Percentiles rank a stretch among this genome's conserved stretches.
phyloP scores from a whole-genome alignment of 1,139 yeast genomes.

The Suhomyces panamericanus region DNA sequence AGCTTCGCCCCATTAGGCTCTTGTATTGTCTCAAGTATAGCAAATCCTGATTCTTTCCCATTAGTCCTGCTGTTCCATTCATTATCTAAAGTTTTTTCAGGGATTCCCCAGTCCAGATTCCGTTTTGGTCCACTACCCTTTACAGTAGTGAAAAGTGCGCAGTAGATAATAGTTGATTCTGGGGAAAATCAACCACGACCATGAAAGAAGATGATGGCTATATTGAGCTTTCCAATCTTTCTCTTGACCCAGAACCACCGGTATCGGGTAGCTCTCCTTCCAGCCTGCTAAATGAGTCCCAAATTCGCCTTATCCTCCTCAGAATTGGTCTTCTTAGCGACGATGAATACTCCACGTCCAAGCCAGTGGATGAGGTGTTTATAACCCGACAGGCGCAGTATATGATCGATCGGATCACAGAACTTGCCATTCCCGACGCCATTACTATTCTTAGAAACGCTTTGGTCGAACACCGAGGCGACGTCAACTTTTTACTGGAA shows the following conservation, averaged over 20 bases:
- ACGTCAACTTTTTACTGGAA: conserved; percentile 40
- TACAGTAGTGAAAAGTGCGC: too few relatives aligned
- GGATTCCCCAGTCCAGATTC: too few relatives aligned
- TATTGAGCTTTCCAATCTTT: conserved; percentile 16
- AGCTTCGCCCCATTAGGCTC: too few relatives aligned
- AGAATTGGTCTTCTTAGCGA: conserved; percentile 36
- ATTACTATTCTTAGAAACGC: conserved; percentile 37
- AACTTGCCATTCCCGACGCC: conserved; percentile 27
- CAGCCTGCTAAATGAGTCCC: conserved; percentile 20
- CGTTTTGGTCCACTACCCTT: too few relatives aligned
- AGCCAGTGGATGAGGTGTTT: conserved; percentile 17
- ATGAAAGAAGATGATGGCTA: conserved; percentile 9
- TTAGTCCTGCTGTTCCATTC: too few relatives aligned
- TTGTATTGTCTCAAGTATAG: too few relatives aligned
- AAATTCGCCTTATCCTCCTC: conserved; percentile 29
- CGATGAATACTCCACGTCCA: conserved; percentile 20
- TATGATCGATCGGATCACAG: conserved; percentile 33
- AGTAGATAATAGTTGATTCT: neutral
- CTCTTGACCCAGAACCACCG: conserved; percentile 1
- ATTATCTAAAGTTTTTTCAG: too few relatives aligned
- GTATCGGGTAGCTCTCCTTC: neutral
- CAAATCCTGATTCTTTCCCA: too few relatives aligned
- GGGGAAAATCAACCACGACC: conserved; percentile 2
- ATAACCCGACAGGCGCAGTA: conserved; percentile 26
- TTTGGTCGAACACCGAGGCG: conserved; percentile 42